A percentile compares a stretch with the other conserved stretches of the same genome.
These are phyloP conservation scores for Phytophthora colocasiae DNA, from an alignment of 352 stramenopile genomes.

Conservation along the genomic window DNA sequence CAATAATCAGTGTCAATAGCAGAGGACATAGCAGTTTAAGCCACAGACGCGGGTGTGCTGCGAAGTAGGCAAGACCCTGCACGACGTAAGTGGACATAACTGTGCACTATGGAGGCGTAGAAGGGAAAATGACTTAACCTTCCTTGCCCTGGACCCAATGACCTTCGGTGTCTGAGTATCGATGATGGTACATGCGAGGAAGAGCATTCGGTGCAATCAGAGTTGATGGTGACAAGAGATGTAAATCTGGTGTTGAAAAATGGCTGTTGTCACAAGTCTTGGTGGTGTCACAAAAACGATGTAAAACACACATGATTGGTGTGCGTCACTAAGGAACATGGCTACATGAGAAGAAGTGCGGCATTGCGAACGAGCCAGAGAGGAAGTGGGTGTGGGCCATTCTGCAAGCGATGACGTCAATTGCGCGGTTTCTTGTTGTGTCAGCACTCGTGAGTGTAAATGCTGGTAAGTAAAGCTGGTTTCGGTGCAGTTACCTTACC, in stretches of 20 bases:
- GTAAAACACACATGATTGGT: background rate
- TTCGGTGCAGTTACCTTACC: background rate
- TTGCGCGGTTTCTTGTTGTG: background rate
- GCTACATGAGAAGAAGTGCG: background rate
- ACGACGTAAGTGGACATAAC: conserved; percentile 65
- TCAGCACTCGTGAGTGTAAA: background rate
- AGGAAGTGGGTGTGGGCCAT: background rate
- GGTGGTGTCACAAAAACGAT: background rate
- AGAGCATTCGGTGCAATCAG: conserved; percentile 6
- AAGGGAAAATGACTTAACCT: too few species aligned
- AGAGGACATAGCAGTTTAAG: conserved; percentile 59
- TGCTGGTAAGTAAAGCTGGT: conserved; percentile 1
- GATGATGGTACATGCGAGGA: background rate
- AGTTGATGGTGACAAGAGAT: background rate
- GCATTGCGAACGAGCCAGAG: background rate
- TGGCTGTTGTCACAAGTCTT: background rate
- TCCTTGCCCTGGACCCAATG: too few species aligned
- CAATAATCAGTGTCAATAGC: conserved; percentile 64
- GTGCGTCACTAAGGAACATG: conserved; percentile 1
- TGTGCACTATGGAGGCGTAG: background rate
- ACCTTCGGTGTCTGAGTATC: too few species aligned
- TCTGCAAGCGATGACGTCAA: background rate
- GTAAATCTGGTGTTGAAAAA: background rate
- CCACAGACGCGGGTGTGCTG: conserved; percentile 69
- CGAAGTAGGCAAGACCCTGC: conserved; percentile 62